These are phyloP conservation scores for Aspergillus novoparasiticus DNA, from an alignment of 2,329 filamentous ascomycete genomes.

Conservation along the genomic window DNA sequence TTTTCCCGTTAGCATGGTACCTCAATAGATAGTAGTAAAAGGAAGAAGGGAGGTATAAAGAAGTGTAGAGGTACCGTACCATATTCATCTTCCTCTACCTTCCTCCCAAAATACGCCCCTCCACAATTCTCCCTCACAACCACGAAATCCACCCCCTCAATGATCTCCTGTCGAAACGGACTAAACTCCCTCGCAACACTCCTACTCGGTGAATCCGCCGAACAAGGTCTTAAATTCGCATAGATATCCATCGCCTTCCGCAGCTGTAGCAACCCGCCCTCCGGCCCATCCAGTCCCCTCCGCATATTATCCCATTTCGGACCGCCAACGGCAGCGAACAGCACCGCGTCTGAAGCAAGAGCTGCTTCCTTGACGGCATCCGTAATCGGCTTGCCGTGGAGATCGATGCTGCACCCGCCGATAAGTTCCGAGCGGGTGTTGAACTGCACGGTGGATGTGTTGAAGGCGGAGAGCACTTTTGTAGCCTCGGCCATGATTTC, in stretches of 20 bases:
- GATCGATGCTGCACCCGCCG: slow-evolving; percentile 84
- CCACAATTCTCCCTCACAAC: slow-evolving; percentile 48
- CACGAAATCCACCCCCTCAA: slow-evolving; percentile 82
- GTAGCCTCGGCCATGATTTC: slow-evolving; percentile 59
- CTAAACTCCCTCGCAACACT: slow-evolving; percentile 76
- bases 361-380: slow-evolving; percentile 76
- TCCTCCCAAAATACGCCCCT: slow-evolving; percentile 46
- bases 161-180: slow-evolving; percentile 78
- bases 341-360: slow-evolving; percentile 78
- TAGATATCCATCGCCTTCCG: slow-evolving; percentile 87
- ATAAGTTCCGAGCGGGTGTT: slow-evolving; percentile 81
- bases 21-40: background rate
- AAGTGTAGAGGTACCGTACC: slow-evolving; percentile 22
- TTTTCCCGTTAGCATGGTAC: background rate
- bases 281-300: slow-evolving; percentile 72
- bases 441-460: slow-evolving; percentile 71
- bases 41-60: slow-evolving; percentile 51
- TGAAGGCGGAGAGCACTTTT: slow-evolving; percentile 73
- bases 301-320: slow-evolving; percentile 80
- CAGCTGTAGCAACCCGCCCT: slow-evolving; percentile 81
- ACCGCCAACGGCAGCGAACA: slow-evolving; percentile 86
- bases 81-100: slow-evolving; percentile 41
- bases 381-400: slow-evolving; percentile 72
- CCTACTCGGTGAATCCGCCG: slow-evolving; percentile 71
- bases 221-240: slow-evolving; percentile 81